These are phyloP conservation scores for Dalechampia spathulata DNA, from an alignment of 441 rosid genomes.

Conservation along the genomic window DNA sequence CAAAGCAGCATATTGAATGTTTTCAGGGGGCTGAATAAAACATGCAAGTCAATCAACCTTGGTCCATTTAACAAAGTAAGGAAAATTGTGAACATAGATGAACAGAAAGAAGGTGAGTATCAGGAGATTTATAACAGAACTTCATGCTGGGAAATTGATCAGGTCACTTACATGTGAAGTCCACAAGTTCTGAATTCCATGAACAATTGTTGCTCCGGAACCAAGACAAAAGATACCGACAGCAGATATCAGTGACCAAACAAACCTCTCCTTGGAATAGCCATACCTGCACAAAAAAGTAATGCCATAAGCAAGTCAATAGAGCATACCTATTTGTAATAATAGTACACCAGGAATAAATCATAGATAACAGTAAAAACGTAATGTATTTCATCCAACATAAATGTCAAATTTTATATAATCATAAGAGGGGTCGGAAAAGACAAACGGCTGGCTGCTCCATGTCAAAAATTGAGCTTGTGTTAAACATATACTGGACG, in stretches of 20 bases:
- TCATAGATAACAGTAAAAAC: too few species aligned
- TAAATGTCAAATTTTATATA: too few species aligned
- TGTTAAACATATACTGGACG: too few species aligned
- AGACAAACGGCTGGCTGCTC: too few species aligned
- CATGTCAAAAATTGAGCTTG: too few species aligned
- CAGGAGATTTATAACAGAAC: background rate
- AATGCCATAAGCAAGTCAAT: constrained; percentile 10
- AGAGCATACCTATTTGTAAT: too few species aligned
- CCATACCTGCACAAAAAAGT: constrained; percentile 61
- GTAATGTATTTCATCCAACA: too few species aligned
- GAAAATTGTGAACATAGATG: constrained; percentile 4
- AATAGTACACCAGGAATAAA: too few species aligned
- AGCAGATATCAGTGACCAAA: constrained; percentile 99
- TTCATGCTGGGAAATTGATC: background rate
- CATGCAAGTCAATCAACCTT: constrained; percentile 19
- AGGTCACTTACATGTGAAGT: constrained; percentile 48
- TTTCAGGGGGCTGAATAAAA: constrained; percentile 67
- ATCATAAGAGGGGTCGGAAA: too few species aligned
- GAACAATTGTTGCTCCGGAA: constrained; percentile 93
- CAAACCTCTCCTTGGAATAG: constrained; percentile 97
- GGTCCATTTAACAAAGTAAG: constrained; percentile 10
- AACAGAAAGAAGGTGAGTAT: background rate
- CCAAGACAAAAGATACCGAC: constrained; percentile 99
- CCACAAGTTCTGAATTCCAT: constrained; percentile 94
- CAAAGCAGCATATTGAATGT: constrained; percentile 85